Base-by-base conservation (phyloP, 2,329 filamentous ascomycete species). In the Lachnellula occidentalis region DNA sequence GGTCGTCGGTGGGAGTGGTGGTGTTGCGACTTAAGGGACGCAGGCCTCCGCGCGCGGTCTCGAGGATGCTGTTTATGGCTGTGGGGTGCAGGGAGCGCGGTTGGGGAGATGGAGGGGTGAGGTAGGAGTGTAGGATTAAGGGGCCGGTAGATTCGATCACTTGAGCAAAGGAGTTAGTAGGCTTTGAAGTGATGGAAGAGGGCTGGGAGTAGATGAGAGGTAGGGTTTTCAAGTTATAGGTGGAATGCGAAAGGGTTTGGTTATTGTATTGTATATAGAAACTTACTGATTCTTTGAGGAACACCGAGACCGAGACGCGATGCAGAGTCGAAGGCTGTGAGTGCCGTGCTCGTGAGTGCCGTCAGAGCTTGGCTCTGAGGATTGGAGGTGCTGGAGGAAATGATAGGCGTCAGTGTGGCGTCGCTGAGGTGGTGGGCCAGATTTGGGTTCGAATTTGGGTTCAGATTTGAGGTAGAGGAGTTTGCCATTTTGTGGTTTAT, bases 331-430 rank as follows among this genome's bases (percentile, higher is more conserved):
- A 79, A 77, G 12, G 78, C 76, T 56, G 73, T 74, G 22, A 83
- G 73, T 15, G 81, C 78, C 48, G 76, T 74, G 45, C 74, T 73
- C 34, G 81, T 74, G 42, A 85, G 75, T 4, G 73, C 67, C 6
- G 77, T 74, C 50, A 85, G 75, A n/a, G 78, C 73, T 50, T 76
- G 72, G 55, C 76, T 57, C 54, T 66, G 65, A 17, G 58, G 17
- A n/a, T 54, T 46, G 59, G 63, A 34, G 56, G 47, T 47, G 11
- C 66, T 58, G 24, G 65, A 61, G 54, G 78, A 75, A 65, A 85
- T 75, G 60, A 85, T 75, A 34, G 81, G 79, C 4, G 78, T 80
- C 60, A 81, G 75, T 56, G 77, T 71, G 56, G 75, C 71, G 73
- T 84, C 81, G 60, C 78, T 75, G 56, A 85, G 76, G 52, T 67